Percentiles rank a stretch among this genome's conserved stretches.
These are phyloP conservation scores for Tausonia pullulans DNA, from an alignment of 1,284 basidiomycete genomes.

Conservation along the genomic window DNA sequence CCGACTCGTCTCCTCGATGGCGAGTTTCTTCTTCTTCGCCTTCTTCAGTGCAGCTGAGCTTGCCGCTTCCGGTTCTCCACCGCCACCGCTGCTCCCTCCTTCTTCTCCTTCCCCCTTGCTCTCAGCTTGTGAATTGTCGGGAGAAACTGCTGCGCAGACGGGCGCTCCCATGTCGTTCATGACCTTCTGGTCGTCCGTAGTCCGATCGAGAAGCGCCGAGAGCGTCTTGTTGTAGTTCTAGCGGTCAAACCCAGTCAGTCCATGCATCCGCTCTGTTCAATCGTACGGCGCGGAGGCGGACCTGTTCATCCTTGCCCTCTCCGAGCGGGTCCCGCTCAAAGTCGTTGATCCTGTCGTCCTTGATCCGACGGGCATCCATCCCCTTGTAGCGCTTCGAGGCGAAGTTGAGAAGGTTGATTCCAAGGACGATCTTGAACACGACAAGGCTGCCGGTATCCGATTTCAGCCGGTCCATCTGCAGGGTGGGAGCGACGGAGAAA, in stretches of 20 bases:
- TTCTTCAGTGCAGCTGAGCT: constrained; percentile 36
- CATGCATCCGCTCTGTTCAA: neutral
- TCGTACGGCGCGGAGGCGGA: constrained; percentile 28
- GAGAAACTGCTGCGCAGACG: neutral
- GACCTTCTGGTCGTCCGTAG: constrained; percentile 4
- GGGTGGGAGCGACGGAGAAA: constrained; percentile 7
- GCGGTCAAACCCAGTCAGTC: neutral
- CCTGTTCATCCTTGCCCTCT: constrained; percentile 71
- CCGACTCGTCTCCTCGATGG: constrained; percentile 72
- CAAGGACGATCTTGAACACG: constrained; percentile 75
- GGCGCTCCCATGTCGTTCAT: constrained; percentile 6
- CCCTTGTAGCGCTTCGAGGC: constrained; percentile 61
- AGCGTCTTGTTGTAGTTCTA: constrained; percentile 14
- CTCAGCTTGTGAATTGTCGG: neutral
- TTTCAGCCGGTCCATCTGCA: neutral
- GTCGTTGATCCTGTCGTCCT: constrained; percentile 63
- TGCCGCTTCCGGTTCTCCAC: constrained; percentile 17
- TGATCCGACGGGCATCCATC: constrained; percentile 58
- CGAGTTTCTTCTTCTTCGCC: constrained; percentile 44
- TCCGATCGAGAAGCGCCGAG: neutral
- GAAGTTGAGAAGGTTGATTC: constrained; percentile 72
- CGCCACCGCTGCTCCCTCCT: constrained; percentile 6
- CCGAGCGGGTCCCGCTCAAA: constrained; percentile 77
- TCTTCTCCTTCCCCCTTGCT: constrained; percentile 6
- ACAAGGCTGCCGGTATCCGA: constrained; percentile 43